These are phyloP conservation scores for Corymbia maculata DNA, from an alignment of 345 rosid genomes.

Conservation along the genomic window DNA sequence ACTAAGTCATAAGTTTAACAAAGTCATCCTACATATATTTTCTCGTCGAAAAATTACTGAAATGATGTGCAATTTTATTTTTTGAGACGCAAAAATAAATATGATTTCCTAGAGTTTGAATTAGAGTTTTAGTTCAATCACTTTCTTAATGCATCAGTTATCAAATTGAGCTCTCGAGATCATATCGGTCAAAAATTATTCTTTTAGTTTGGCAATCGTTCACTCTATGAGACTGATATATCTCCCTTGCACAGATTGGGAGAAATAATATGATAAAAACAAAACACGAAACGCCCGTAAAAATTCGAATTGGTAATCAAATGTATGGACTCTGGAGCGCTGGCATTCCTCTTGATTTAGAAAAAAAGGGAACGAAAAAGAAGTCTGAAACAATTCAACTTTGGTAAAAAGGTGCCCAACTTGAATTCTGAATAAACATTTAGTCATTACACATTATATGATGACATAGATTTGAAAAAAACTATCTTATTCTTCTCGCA, in stretches of 20 bases:
- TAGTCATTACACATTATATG: neutral
- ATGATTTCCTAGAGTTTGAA: neutral
- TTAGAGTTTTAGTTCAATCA: neutral
- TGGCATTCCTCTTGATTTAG: neutral
- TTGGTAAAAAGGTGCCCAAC: neutral
- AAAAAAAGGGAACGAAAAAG: neutral
- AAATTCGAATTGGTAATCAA: neutral
- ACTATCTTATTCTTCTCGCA: neutral
- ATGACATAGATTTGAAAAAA: neutral
- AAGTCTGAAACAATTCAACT: neutral
- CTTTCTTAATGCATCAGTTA: neutral
- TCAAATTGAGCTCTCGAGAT: neutral
- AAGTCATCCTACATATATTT: neutral
- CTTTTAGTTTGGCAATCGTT: neutral
- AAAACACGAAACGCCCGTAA: neutral
- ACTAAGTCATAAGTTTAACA: neutral
- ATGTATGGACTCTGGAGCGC: neutral
- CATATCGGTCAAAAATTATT: neutral
- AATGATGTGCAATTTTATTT: neutral
- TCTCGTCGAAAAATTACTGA: neutral
- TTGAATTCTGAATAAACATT: neutral
- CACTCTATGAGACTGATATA: neutral
- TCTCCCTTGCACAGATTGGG: neutral
- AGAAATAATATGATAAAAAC: neutral
- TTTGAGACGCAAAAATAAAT: neutral